phyloP scores from a whole-genome alignment of 495 filamentous ascomycete genomes.

The Neurospora tetrasperma region DNA sequence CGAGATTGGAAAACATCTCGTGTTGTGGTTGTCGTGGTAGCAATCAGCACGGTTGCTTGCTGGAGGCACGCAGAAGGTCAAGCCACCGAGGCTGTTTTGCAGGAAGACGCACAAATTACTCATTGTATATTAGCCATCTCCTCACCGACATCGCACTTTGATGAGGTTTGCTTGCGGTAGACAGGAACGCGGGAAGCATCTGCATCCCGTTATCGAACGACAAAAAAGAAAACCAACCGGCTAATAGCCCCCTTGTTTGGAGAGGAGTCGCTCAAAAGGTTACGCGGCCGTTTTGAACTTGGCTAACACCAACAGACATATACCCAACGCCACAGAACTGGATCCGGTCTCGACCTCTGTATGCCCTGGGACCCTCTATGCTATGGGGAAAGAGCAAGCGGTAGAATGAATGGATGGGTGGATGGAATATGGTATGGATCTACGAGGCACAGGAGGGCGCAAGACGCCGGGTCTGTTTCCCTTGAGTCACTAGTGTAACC shows the following conservation, averaged over 20 bases:
- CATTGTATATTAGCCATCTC: neutral
- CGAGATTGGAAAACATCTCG: neutral
- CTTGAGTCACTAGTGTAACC: neutral
- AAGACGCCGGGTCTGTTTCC: neutral
- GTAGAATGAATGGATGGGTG: neutral
- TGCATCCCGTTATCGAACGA: neutral
- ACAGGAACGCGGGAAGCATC: neutral
- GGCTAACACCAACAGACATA: neutral
- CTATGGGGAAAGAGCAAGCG: neutral
- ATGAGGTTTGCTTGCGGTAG: neutral
- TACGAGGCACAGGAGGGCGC: neutral
- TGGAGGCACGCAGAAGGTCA: neutral
- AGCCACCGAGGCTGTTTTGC: slow-evolving; percentile 1
- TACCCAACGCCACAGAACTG: neutral
- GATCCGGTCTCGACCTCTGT: neutral
- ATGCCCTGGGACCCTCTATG: neutral
- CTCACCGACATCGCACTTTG: neutral
- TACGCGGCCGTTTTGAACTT: neutral
- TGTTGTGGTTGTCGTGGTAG: neutral
- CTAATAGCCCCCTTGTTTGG: neutral
- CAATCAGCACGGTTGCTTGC: neutral
- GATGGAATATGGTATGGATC: neutral
- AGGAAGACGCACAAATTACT: neutral
- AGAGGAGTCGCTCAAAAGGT: neutral
- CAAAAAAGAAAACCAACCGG: neutral